Conservation (phyloP, 352 stramenopile species). For the Peronospora farinosa region DNA sequence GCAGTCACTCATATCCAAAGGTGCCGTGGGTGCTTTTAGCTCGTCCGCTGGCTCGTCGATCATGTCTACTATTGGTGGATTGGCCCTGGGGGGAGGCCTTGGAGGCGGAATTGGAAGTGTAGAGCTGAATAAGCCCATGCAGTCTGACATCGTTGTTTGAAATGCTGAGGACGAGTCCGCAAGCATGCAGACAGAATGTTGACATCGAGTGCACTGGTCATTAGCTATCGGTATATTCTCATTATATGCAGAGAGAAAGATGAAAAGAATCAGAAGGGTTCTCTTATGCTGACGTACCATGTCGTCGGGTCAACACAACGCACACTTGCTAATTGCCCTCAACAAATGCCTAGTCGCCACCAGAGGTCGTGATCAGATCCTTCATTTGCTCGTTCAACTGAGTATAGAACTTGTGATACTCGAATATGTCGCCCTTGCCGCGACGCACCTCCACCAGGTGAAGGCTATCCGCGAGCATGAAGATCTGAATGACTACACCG, state of each 20-base stretch:
- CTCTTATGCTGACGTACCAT: slow-evolving; percentile 1
- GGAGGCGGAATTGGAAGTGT: slow-evolving; percentile 6
- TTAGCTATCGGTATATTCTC: slow-evolving; percentile 29
- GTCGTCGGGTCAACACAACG: slow-evolving; percentile 13
- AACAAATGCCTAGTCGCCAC: slow-evolving; percentile 16
- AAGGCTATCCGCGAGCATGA: slow-evolving; percentile 78
- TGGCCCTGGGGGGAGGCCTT: slow-evolving; percentile 46
- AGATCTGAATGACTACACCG: slow-evolving; percentile 86
- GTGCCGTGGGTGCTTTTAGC: slow-evolving; percentile 59
- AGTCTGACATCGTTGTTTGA: slow-evolving; percentile 42
- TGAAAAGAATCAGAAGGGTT: slow-evolving; percentile 13
- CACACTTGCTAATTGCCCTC: slow-evolving; percentile 20
- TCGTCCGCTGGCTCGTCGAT: slow-evolving; percentile 63
- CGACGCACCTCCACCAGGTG: slow-evolving; percentile 85
- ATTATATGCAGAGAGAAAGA: slow-evolving; percentile 19
- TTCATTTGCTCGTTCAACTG: slow-evolving; percentile 85
- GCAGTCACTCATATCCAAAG: slow-evolving; percentile 73
- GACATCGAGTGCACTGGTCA: slow-evolving; percentile 1
- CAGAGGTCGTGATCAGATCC: slow-evolving; percentile 57
- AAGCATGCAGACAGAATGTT: neutral
- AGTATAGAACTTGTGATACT: slow-evolving; percentile 89
- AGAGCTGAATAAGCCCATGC: slow-evolving; percentile 16
- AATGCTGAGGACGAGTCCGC: slow-evolving; percentile 1
- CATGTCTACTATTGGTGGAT: slow-evolving; percentile 67
- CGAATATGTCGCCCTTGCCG: slow-evolving; percentile 88